Evolutionary conservation across 495 filamentous ascomycete species (phyloP).

Genomic region (Tuber borchii): DNA sequence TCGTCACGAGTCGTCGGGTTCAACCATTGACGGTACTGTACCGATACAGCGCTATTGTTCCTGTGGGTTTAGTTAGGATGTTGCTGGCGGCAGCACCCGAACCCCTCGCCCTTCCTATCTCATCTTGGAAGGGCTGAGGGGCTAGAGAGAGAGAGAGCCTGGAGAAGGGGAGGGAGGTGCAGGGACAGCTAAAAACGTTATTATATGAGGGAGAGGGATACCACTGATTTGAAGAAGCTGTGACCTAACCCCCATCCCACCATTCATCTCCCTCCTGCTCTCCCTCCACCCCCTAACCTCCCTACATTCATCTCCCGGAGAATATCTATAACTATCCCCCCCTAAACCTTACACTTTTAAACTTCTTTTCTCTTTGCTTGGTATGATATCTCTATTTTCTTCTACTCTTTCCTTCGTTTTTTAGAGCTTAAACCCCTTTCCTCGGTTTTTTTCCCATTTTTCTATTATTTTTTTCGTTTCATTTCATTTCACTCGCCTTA

Average conservation of each 20-base stretch:
- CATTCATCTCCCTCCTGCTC: conserved; percentile 11
- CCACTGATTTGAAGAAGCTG: neutral
- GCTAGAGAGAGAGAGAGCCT: neutral
- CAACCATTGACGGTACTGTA: neutral
- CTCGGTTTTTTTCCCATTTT: neutral
- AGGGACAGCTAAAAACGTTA: neutral
- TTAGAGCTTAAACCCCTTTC: conserved; percentile 7
- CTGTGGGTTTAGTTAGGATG: conserved; percentile 2
- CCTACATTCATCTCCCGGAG: conserved; percentile 1
- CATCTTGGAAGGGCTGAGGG: conserved; percentile 2
- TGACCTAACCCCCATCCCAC: conserved; percentile 1
- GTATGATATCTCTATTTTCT: conserved; percentile 15
- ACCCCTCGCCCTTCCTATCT: conserved; percentile 5
- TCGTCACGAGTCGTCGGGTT: neutral
- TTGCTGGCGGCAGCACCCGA: neutral
- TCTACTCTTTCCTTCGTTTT: conserved; percentile 21
- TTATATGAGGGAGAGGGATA: neutral
- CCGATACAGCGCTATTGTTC: neutral
- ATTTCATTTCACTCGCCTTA: neutral
- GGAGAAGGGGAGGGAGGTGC: neutral
- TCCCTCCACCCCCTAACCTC: neutral
- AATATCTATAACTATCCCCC: conserved; percentile 25
- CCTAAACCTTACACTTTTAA: neutral
- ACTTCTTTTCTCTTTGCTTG: conserved; percentile 20
- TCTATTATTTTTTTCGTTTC: neutral